phyloP scores from a whole-genome alignment of 495 filamentous ascomycete species.

The Barbatosphaeria neglecta region DNA sequence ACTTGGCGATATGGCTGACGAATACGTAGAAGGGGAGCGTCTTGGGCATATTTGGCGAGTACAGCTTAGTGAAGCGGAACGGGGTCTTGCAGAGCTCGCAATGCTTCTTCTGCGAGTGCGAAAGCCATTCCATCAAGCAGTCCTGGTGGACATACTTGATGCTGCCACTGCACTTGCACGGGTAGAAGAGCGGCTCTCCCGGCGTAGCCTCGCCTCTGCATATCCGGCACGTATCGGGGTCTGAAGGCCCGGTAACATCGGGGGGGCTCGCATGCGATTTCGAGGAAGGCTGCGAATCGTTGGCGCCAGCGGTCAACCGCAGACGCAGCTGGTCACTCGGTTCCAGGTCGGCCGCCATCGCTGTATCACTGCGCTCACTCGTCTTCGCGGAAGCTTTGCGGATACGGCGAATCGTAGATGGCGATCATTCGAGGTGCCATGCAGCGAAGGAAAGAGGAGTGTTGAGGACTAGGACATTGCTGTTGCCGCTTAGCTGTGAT shows the following conservation, averaged over 20 bases:
- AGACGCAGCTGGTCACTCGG: background rate
- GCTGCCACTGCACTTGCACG: slow-evolving; percentile 96
- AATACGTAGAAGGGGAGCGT: slow-evolving; percentile 71
- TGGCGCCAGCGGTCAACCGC: slow-evolving; percentile 2
- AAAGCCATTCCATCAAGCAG: slow-evolving; percentile 95
- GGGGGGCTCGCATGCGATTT: slow-evolving; percentile 4
- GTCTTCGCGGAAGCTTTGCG: background rate
- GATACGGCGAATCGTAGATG: background rate
- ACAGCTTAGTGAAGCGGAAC: slow-evolving; percentile 96
- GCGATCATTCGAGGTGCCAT: too few relatives aligned
- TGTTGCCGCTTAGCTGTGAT: background rate
- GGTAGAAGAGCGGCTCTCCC: slow-evolving; percentile 89
- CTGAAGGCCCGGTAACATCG: slow-evolving; percentile 17
- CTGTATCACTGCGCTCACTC: background rate
- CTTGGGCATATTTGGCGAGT: slow-evolving; percentile 83
- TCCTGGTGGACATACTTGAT: slow-evolving; percentile 98
- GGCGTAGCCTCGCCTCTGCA: slow-evolving; percentile 77
- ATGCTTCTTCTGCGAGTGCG: slow-evolving; percentile 96
- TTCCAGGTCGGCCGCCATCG: background rate
- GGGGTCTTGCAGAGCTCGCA: slow-evolving; percentile 98
- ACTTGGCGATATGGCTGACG: slow-evolving; percentile 58
- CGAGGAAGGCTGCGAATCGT: background rate
- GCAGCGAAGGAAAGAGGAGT: too few relatives aligned
- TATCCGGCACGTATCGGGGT: slow-evolving; percentile 83
- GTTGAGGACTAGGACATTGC: too few relatives aligned